These are phyloP conservation scores for Aspergillus sp. DNA, from an alignment of 2,329 filamentous ascomycete species.

Conservation along the genomic window DNA sequence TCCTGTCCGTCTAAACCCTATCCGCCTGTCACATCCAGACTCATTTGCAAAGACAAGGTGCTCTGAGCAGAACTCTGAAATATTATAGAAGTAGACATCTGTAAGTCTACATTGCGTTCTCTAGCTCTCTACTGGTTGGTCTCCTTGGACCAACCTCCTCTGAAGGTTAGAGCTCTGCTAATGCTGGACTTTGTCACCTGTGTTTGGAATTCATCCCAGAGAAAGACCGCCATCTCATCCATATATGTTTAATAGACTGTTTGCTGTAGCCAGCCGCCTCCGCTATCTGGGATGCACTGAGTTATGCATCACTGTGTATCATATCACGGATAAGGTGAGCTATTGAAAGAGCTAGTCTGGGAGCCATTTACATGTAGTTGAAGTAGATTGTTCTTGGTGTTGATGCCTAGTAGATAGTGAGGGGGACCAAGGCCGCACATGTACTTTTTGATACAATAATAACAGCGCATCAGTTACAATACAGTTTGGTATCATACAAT, in stretches of 20 bases:
- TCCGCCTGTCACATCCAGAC: no score
- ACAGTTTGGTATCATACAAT: no score
- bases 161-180: slow-evolving; percentile 15
- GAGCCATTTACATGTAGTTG: background rate
- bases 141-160: slow-evolving; percentile 30
- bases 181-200: slow-evolving; percentile 14
- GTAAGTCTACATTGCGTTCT: slow-evolving; percentile 20
- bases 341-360: background rate
- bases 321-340: slow-evolving; percentile 6
- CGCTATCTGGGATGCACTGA: slow-evolving; percentile 12
- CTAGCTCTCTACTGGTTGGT: slow-evolving; percentile 21
- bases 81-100: no score
- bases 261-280: slow-evolving; percentile 12
- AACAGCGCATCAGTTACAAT: background rate
- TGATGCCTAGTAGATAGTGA: background rate
- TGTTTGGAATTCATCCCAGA: slow-evolving; percentile 11
- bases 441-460: background rate
- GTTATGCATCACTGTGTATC: slow-evolving; percentile 11
- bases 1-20: no score
- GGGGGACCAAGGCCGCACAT: background rate
- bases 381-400: background rate
- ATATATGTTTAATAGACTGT: slow-evolving; percentile 10
- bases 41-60: no score
- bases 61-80: no score
- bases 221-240: background rate